These are phyloP conservation scores for Metarhizium rileyi DNA, from an alignment of 2,329 filamentous ascomycete species.

Conservation along the genomic window DNA sequence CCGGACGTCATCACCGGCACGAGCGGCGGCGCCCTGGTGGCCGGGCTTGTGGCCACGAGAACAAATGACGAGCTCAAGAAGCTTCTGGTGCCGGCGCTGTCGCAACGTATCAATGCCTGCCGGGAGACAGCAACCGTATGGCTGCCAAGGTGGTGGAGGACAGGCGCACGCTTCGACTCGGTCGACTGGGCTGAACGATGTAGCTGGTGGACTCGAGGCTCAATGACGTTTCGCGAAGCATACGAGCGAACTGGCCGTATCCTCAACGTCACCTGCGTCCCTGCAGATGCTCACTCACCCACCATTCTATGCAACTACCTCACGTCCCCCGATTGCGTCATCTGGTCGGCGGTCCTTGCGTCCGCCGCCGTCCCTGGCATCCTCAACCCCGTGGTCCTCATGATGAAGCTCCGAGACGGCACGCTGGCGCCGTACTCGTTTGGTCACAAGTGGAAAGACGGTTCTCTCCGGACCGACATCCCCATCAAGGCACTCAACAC, in stretches of 20 bases:
- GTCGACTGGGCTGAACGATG: constrained; percentile 81
- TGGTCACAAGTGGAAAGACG: constrained; percentile 99
- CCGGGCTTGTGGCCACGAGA: constrained; percentile 75
- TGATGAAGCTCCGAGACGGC: constrained; percentile 75
- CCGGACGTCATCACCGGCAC: constrained; percentile 96
- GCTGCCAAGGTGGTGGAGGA: constrained; percentile 79
- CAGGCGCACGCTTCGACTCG: constrained; percentile 88
- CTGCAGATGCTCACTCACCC: constrained; percentile 86
- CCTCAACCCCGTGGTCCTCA: constrained; percentile 85
- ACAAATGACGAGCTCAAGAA: constrained; percentile 85
- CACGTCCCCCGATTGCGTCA: constrained; percentile 91
- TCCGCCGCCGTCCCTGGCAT: constrained; percentile 95
- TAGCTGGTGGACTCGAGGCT: constrained; percentile 85
- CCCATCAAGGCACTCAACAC: constrained; percentile 89
- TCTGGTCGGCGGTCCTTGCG: constrained; percentile 93
- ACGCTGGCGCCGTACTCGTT: constrained; percentile 84
- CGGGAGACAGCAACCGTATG: constrained; percentile 68
- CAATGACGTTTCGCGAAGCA: constrained; percentile 88
- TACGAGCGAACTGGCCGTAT: constrained; percentile 91
- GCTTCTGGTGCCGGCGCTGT: constrained; percentile 78
- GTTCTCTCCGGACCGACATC: constrained; percentile 87
- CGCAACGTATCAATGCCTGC: constrained; percentile 75
- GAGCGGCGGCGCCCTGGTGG: constrained; percentile 85
- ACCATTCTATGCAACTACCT: constrained; percentile 92
- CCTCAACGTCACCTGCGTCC: constrained; percentile 91